These are phyloP conservation scores for Dactylellina haptotyla DNA, from an alignment of 2,329 filamentous ascomycete genomes.

Conservation along the genomic window DNA sequence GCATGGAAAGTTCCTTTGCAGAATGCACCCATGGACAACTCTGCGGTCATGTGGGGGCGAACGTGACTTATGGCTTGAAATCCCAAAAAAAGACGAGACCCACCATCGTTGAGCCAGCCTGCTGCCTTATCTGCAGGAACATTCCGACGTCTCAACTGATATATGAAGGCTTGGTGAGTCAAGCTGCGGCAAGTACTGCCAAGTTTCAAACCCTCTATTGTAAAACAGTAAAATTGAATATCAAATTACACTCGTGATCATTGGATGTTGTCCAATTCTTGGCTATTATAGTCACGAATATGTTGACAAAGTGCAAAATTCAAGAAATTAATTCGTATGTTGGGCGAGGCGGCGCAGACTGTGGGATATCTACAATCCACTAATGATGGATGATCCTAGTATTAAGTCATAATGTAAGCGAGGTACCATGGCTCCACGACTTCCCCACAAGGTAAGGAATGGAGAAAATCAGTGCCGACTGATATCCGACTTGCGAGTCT, in stretches of 20 bases:
- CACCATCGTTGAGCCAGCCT: neutral
- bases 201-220: too few relatives aligned
- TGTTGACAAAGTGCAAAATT: neutral
- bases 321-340: neutral
- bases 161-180: too few relatives aligned
- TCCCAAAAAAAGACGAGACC: neutral
- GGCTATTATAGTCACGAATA: neutral
- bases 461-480: slow-evolving; percentile 14
- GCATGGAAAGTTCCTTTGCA: neutral
- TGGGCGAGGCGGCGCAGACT: neutral
- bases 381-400: neutral
- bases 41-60: slow-evolving; percentile 5
- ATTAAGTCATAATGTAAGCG: slow-evolving; percentile 22
- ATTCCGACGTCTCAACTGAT: too few relatives aligned
- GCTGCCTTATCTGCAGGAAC: slow-evolving; percentile 51
- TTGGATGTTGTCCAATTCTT: neutral
- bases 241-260: neutral
- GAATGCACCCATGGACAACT: neutral
- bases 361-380: neutral
- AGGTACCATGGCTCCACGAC: slow-evolving; percentile 15
- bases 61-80: neutral
- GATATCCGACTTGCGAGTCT: slow-evolving; percentile 45
- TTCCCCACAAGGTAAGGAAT: slow-evolving; percentile 36
- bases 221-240: too few relatives aligned
- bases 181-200: neutral